Conservation (phyloP, 345 rosid species). For the Salix viminalis region DNA sequence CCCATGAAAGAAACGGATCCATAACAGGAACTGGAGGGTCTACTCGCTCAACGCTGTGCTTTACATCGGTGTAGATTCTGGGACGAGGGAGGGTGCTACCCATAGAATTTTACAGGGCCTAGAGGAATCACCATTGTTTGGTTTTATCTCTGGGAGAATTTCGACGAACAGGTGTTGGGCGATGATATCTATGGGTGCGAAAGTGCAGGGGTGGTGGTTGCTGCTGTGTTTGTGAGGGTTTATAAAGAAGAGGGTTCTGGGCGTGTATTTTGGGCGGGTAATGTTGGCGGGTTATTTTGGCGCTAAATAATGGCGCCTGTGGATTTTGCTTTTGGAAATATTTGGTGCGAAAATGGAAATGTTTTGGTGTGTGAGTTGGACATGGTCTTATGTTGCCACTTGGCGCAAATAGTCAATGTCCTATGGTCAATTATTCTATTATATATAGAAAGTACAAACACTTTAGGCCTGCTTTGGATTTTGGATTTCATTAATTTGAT, state of each 20-base stretch:
- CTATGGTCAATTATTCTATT: no score
- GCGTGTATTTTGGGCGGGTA: background rate
- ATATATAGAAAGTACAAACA: no score
- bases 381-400: no score
- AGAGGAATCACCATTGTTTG: constrained; percentile 46
- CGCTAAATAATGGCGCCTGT: constrained; percentile 36
- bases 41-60: constrained; percentile 45
- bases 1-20: constrained; percentile 87
- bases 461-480: no score
- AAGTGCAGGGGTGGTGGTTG: background rate
- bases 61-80: constrained; percentile 55
- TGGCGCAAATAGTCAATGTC: no score
- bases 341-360: background rate
- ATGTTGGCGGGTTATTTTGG: constrained; percentile 42
- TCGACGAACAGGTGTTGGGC: background rate
- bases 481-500: no score
- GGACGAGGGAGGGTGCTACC: constrained; percentile 91
- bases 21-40: constrained; percentile 68
- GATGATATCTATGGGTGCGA: no score
- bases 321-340: background rate
- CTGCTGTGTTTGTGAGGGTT: background rate
- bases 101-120: constrained; percentile 74
- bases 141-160: constrained; percentile 8
- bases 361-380: no score
- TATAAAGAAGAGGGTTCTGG: no score